Percentiles rank a stretch among this genome's conserved stretches.
Evolutionary conservation across 1,284 basidiomycete genomes (phyloP).

Genomic region (Sparassis latifolia): DNA sequence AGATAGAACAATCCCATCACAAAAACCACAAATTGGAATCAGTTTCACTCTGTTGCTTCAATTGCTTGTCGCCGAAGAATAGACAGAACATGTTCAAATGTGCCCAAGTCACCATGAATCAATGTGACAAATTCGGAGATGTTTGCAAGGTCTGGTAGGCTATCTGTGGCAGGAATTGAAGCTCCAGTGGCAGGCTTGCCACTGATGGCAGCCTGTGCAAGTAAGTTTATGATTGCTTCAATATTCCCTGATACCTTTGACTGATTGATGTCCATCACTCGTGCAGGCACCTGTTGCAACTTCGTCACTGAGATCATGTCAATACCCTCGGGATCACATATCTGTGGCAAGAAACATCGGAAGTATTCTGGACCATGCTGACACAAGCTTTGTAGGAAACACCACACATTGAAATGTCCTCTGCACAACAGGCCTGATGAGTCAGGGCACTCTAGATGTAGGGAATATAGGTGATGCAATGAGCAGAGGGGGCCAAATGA

Average conservation of each 20-base stretch:
- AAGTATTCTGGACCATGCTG: conserved; percentile 21
- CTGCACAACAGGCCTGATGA: conserved; percentile 9
- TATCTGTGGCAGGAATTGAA: too few species aligned
- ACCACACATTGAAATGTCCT: conserved; percentile 22
- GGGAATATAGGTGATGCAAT: conserved; percentile 13
- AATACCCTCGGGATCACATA: conserved; percentile 21
- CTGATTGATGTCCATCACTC: conserved; percentile 21
- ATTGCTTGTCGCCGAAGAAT: conserved; percentile 1
- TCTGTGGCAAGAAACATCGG: conserved; percentile 6
- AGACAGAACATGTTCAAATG: conserved; percentile 11
- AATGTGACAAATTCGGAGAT: conserved; percentile 17
- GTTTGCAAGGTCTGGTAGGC: not conserved
- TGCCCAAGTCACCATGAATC: conserved; percentile 23
- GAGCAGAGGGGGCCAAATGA: conserved; percentile 1
- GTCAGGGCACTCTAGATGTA: too few species aligned
- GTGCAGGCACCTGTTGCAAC: conserved; percentile 20
- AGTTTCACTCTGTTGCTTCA: not conserved
- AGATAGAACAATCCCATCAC: conserved; percentile 31
- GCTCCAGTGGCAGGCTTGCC: conserved; percentile 7
- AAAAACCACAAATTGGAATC: conserved; percentile 21
- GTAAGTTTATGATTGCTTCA: conserved; percentile 17
- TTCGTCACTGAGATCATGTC: conserved; percentile 23
- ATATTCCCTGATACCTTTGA: conserved; percentile 21
- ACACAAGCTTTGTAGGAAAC: conserved; percentile 18
- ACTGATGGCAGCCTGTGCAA: conserved; percentile 23